Percentiles rank a stretch among this genome's conserved stretches.
Evolutionary conservation across 1,139 yeast species (phyloP).

Genomic region (Pichia sp.): DNA sequence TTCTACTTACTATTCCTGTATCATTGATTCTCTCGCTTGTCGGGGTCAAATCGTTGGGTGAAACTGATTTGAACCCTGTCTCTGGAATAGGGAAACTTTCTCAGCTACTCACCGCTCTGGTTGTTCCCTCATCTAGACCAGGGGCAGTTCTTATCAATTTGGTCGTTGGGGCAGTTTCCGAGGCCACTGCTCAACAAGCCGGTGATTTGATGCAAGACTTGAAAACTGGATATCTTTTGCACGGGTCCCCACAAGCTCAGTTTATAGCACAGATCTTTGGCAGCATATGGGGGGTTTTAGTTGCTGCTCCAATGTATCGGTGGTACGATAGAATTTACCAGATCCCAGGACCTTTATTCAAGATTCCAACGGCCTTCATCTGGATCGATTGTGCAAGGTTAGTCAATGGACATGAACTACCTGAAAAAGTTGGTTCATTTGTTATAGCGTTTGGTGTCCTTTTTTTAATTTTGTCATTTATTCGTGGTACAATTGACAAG

Average conservation of each 20-base stretch:
- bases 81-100: slow-evolving; percentile 94
- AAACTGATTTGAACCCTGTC: slow-evolving; percentile 94
- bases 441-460: slow-evolving; percentile 62
- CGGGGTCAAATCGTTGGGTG: slow-evolving; percentile 93
- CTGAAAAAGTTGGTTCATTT: slow-evolving; percentile 67
- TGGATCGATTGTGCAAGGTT: slow-evolving; percentile 96
- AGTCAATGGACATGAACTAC: slow-evolving; percentile 88
- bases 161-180: slow-evolving; percentile 95
- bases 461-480: slow-evolving; percentile 65
- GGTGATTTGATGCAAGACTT: slow-evolving; percentile 97
- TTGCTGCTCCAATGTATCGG: slow-evolving; percentile 78
- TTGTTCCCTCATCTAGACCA: slow-evolving; percentile 67
- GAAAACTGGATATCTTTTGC: slow-evolving; percentile 87
- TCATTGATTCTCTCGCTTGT: slow-evolving; percentile 77
- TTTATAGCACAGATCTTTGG: slow-evolving; percentile 87
- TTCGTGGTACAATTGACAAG: slow-evolving; percentile 51
- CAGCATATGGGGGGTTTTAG: slow-evolving; percentile 71
- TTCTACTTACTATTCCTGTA: slow-evolving; percentile 60
- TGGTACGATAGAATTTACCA: slow-evolving; percentile 76
- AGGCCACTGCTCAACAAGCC: slow-evolving; percentile 98
- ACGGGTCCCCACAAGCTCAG: slow-evolving; percentile 91
- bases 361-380: slow-evolving; percentile 91
- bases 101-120: slow-evolving; percentile 77
- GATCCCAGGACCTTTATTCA: slow-evolving; percentile 74
- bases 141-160: slow-evolving; percentile 79